Evolutionary conservation across 371 early-diverging fungal species (phyloP), one percentile per base, ranked within the genome.

Genomic region (Mucor sp.): DNA sequence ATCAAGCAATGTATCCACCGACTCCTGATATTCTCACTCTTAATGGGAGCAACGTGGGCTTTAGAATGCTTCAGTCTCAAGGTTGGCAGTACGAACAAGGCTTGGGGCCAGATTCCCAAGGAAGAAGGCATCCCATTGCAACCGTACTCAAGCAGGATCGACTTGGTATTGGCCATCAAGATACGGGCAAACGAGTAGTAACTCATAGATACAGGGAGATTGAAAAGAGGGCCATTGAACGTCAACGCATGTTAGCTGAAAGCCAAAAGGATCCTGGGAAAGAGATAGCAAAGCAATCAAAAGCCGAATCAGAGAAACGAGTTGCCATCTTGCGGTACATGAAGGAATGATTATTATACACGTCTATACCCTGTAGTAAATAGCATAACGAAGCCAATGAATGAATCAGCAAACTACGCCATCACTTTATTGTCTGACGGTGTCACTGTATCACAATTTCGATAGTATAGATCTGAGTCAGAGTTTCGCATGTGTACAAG

Each of bases 51-150:
- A 81, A 81, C 58, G 66, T 75, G 8, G 87, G 84, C 2, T 84
- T 85, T 39, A 71, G 73, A 68, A 80, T 85, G 80, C 65, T 87
- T 25, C 66, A 70, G 21, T 71, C 74, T 19, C 83, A 82, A 74
- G 87, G 87, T 4, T 87, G 87, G 87, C 71, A 80, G 25, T 84
- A 84, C 39, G 83, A 83, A 30, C 71, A 84, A 63, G 85, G 87
- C 2, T 66, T 87, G 19, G 87, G 87, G 0, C 74, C 69, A n/a
- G 35, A 69, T 1, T 75, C 77, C 1, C 73, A 85, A 58, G 87
- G 87, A 1, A 56, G 74, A 47, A 69, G 84, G 7, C 83, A 83
- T 55, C 85, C 87, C 4, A 71, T 87, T 0, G 79, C 82, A 2
- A 87, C 87, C 0, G 68, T 72, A 0, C 64, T 84, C 8, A 85